Conservation (phyloP, 2,329 filamentous ascomycete genomes). For the Acarospora socialis region DNA sequence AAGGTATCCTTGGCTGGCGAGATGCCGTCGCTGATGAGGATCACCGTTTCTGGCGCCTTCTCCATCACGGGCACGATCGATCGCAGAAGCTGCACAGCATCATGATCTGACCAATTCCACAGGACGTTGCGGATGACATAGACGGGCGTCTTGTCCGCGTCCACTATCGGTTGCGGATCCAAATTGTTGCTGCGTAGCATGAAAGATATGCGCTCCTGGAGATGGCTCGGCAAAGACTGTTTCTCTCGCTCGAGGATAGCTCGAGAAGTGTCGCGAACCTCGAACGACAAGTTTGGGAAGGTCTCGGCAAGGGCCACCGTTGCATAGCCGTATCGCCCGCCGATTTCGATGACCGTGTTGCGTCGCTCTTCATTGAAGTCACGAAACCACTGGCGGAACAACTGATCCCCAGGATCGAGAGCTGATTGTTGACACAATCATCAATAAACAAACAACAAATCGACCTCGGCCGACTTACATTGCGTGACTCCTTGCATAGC, state of each 20-base stretch:
- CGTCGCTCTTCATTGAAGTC: not conserved
- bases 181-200: slow-evolving; percentile 1
- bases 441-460: not conserved
- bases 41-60: not conserved
- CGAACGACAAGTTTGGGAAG: slow-evolving; percentile 4
- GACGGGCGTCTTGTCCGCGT: not conserved
- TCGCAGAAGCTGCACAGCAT: slow-evolving; percentile 9
- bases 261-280: slow-evolving; percentile 5
- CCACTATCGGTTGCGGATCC: not conserved
- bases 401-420: slow-evolving; percentile 10
- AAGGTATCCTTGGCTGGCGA: slow-evolving; percentile 10
- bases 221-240: not conserved
- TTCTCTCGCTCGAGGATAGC: slow-evolving; percentile 1
- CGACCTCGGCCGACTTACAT: slow-evolving; percentile 5
- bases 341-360: slow-evolving; percentile 5
- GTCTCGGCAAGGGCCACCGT: not conserved
- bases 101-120: slow-evolving; percentile 11
- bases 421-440: slow-evolving; percentile 1
- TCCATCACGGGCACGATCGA: slow-evolving; percentile 8
- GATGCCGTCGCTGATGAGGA: slow-evolving; percentile 8
- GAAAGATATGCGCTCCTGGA: slow-evolving; percentile 1
- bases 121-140: slow-evolving; percentile 12
- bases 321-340: not conserved
- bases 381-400: slow-evolving; percentile 9
- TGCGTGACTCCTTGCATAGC: slow-evolving; percentile 13